Percentiles rank a stretch among this genome's conserved stretches.
These are phyloP conservation scores for Kalmusia sp. DNA, from an alignment of 2,329 filamentous ascomycete species.

Conservation along the genomic window DNA sequence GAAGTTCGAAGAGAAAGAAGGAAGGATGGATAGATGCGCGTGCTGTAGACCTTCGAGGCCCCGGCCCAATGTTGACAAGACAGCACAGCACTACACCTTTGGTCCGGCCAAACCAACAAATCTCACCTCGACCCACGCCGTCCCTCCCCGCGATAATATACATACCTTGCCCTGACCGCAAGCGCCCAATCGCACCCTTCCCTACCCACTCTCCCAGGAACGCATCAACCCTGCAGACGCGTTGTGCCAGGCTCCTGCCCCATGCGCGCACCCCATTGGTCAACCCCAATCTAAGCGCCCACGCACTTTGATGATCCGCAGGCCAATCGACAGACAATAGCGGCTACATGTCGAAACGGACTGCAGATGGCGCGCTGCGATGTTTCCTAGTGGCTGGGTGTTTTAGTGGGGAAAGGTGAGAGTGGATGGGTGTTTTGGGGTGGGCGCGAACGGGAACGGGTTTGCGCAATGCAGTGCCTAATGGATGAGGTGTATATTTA, in stretches of 20 bases:
- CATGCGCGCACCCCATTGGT: slow-evolving; percentile 5
- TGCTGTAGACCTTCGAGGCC: neutral
- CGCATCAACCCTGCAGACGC: neutral
- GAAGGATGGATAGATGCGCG: slow-evolving; percentile 9
- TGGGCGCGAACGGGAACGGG: slow-evolving; percentile 1
- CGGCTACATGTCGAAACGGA: slow-evolving; percentile 36
- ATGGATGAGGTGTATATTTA: slow-evolving; percentile 13
- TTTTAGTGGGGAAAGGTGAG: slow-evolving; percentile 9
- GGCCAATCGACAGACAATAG: slow-evolving; percentile 39
- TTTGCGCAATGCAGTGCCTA: neutral
- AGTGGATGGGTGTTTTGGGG: neutral
- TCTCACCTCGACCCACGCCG: neutral
- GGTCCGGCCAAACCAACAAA: slow-evolving; percentile 20
- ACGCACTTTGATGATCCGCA: slow-evolving; percentile 21
- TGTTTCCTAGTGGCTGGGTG: neutral
- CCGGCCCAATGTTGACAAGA: slow-evolving; percentile 4
- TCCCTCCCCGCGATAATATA: slow-evolving; percentile 9
- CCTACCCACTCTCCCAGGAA: neutral
- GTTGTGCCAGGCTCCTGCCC: neutral
- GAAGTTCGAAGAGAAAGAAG: slow-evolving; percentile 22
- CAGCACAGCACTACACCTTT: slow-evolving; percentile 13
- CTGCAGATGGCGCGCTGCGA: slow-evolving; percentile 13
- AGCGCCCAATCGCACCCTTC: slow-evolving; percentile 13
- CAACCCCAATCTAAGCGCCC: slow-evolving; percentile 25
- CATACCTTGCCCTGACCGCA: slow-evolving; percentile 3